phyloP scores from a whole-genome alignment of 352 stramenopile genomes.

The Phytophthora aleatoria region DNA sequence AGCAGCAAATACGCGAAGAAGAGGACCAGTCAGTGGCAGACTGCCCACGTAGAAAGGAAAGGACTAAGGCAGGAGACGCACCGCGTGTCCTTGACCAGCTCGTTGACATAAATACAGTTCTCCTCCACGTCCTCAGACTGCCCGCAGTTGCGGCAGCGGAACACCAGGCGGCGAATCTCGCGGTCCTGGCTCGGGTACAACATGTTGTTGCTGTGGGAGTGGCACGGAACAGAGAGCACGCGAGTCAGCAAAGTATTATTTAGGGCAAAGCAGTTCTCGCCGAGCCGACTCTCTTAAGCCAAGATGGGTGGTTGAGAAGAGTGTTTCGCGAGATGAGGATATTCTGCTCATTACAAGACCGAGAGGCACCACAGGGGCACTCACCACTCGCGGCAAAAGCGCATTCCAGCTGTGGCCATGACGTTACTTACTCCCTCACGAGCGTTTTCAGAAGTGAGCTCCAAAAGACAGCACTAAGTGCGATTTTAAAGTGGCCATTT shows the following conservation, averaged over 20 bases:
- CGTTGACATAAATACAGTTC: slow-evolving; percentile 93
- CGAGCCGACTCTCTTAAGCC: not conserved
- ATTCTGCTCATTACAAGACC: not conserved
- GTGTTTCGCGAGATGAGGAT: not conserved
- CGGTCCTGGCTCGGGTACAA: slow-evolving; percentile 90
- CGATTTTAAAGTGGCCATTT: slow-evolving; percentile 22
- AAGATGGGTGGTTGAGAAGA: not conserved
- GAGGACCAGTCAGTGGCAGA: not conserved
- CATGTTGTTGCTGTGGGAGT: slow-evolving; percentile 85
- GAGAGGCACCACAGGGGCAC: slow-evolving; percentile 19
- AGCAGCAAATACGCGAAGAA: slow-evolving; percentile 9
- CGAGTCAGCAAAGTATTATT: slow-evolving; percentile 6
- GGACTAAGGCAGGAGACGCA: slow-evolving; percentile 29
- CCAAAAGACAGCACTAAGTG: slow-evolving; percentile 27
- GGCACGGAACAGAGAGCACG: not conserved
- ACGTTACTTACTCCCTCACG: slow-evolving; percentile 1
- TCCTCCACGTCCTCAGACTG: slow-evolving; percentile 88
- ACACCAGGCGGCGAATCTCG: slow-evolving; percentile 83
- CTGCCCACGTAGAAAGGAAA: slow-evolving; percentile 1
- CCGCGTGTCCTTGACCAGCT: slow-evolving; percentile 89
- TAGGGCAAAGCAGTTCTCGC: not conserved
- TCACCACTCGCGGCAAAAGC: slow-evolving; percentile 89
- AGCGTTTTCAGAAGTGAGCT: slow-evolving; percentile 27
- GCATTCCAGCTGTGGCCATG: slow-evolving; percentile 85
- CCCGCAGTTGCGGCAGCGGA: slow-evolving; percentile 87